Percentiles rank a stretch among this genome's conserved stretches.
Evolutionary conservation across 2,329 filamentous ascomycete species (phyloP).

Genomic region (Aspergillus nomiae): DNA sequence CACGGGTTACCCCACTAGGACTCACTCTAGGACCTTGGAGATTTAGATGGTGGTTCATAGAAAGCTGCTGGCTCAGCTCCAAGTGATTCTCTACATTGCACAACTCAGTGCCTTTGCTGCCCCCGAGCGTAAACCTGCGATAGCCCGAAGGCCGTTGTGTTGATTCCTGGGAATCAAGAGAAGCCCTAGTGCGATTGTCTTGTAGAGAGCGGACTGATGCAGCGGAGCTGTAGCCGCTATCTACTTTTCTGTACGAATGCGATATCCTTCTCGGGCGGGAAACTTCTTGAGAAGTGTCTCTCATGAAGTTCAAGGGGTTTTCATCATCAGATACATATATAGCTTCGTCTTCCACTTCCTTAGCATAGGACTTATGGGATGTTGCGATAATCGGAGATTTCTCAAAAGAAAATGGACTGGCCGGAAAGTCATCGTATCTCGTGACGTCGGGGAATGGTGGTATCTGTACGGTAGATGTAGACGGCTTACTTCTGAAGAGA

Average conservation of each 20-base stretch:
- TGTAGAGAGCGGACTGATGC: constrained; percentile 34
- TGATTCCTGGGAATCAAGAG: constrained; percentile 31
- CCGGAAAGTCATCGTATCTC: neutral
- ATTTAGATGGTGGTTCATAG: constrained; percentile 22
- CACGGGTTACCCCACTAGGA: constrained; percentile 18
- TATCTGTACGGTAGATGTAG: neutral
- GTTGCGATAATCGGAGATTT: constrained; percentile 30
- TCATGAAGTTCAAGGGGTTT: constrained; percentile 8
- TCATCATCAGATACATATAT: constrained; percentile 24
- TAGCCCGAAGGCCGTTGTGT: constrained; percentile 5
- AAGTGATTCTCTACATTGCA: constrained; percentile 1
- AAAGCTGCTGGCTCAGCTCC: constrained; percentile 11
- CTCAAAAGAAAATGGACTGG: constrained; percentile 24
- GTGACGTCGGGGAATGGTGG: neutral
- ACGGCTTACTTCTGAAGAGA: neutral
- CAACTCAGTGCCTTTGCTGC: constrained; percentile 11
- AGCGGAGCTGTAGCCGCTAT: constrained; percentile 44
- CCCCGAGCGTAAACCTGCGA: constrained; percentile 21
- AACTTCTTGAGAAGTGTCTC: constrained; percentile 16
- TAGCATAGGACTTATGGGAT: constrained; percentile 12
- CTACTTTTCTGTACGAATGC: constrained; percentile 33
- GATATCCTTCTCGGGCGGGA: constrained; percentile 20
- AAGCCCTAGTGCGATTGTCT: constrained; percentile 24
- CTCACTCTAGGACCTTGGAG: constrained; percentile 17
- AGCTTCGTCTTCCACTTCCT: constrained; percentile 22